These are phyloP conservation scores for Nannizzia gypsea DNA, from an alignment of 2,329 filamentous ascomycete genomes.

Conservation along the genomic window DNA sequence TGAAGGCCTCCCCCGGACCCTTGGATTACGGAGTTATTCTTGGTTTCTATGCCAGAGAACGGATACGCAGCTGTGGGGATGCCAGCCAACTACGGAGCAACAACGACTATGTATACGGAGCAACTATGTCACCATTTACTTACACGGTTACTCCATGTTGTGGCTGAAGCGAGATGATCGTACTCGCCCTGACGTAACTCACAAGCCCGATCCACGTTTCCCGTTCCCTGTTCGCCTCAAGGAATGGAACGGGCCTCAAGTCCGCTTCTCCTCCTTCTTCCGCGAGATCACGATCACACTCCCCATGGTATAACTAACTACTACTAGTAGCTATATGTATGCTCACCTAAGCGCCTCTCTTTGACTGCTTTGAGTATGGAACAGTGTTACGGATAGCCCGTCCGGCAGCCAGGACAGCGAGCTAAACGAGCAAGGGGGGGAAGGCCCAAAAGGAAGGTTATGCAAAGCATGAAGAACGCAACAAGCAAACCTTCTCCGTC, in stretches of 20 bases:
- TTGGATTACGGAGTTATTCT: no score
- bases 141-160: not conserved
- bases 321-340: not conserved
- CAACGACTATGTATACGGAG: not conserved
- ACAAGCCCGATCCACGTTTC: not conserved
- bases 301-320: no score
- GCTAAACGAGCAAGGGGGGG: not conserved
- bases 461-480: constrained; percentile 3
- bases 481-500: not conserved
- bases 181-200: not conserved
- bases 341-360: not conserved
- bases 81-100: no score
- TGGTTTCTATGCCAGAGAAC: no score
- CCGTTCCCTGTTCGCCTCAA: not conserved
- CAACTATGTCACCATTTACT: no score
- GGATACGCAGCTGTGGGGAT: no score
- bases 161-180: not conserved
- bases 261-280: not conserved
- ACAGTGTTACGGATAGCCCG: not conserved
- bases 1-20: not conserved
- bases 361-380: not conserved
- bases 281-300: not conserved
- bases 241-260: not conserved
- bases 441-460: not conserved
- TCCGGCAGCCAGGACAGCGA: not conserved